phyloP scores from a whole-genome alignment of 371 early-diverging fungal species.

The Mortierella sp. region DNA sequence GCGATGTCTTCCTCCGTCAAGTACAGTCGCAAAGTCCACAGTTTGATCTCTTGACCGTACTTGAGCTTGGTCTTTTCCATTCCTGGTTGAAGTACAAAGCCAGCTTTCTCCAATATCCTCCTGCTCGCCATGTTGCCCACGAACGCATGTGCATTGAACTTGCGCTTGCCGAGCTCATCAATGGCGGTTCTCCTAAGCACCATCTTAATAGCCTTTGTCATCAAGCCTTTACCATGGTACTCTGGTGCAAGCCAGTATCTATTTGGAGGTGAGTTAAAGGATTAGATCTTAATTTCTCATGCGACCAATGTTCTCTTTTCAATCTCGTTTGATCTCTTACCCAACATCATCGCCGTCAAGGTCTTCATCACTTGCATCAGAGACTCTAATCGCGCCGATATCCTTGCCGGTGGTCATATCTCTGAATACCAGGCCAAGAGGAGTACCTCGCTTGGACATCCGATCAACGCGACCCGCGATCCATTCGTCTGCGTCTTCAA shows the following conservation, averaged over 20 bases:
- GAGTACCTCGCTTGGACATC: constrained; percentile 25
- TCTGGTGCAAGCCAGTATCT: constrained; percentile 50
- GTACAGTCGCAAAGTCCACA: constrained; percentile 20
- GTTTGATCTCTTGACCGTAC: constrained; percentile 3
- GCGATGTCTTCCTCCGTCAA: constrained; percentile 26
- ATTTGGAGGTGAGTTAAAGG: too few relatives aligned
- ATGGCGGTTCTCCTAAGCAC: constrained; percentile 23
- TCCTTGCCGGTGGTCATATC: constrained; percentile 34
- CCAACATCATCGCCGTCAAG: constrained; percentile 41
- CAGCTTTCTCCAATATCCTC: constrained; percentile 31
- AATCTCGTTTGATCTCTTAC: constrained; percentile 18
- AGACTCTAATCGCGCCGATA: constrained; percentile 20
- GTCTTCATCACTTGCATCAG: constrained; percentile 22
- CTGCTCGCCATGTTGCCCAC: constrained; percentile 39
- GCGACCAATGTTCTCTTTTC: neutral
- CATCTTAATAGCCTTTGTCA: constrained; percentile 37
- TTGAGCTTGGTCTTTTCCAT: neutral
- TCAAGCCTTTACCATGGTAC: constrained; percentile 39
- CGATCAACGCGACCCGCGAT: constrained; percentile 14
- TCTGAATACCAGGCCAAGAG: constrained; percentile 12
- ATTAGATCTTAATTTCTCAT: too few relatives aligned
- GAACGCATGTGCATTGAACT: constrained; percentile 29
- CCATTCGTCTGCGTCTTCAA: constrained; percentile 31
- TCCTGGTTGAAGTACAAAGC: constrained; percentile 26
- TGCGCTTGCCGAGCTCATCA: constrained; percentile 41